These are phyloP conservation scores for Extremus antarcticus DNA, from an alignment of 495 filamentous ascomycete species.

Conservation along the genomic window DNA sequence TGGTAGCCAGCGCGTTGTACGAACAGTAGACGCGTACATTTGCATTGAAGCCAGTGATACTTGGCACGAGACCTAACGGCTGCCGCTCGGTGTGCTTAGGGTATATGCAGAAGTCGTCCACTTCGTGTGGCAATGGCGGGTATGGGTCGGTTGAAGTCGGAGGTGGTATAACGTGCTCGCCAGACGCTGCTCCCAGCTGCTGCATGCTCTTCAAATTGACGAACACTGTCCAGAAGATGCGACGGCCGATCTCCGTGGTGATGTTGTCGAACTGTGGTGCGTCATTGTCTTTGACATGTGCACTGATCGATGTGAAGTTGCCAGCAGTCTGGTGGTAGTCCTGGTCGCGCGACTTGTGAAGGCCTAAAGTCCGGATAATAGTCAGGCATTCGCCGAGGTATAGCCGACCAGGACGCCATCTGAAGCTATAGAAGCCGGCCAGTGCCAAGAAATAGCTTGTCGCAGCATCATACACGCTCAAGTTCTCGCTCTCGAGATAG, in stretches of 20 bases:
- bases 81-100: slow-evolving; percentile 51
- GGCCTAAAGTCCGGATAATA: slow-evolving; percentile 56
- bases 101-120: slow-evolving; percentile 70
- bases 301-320: slow-evolving; percentile 4
- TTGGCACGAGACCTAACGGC: slow-evolving; percentile 48
- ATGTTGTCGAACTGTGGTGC: slow-evolving; percentile 49
- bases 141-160: slow-evolving; percentile 63
- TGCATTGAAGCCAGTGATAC: slow-evolving; percentile 65
- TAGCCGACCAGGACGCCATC: slow-evolving; percentile 52
- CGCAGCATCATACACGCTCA: slow-evolving; percentile 68
- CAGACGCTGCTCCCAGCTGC: slow-evolving; percentile 57
- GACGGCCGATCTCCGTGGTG: slow-evolving; percentile 63
- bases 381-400: slow-evolving; percentile 66
- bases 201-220: slow-evolving; percentile 55
- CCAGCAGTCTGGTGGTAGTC: slow-evolving; percentile 4
- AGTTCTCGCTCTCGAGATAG: slow-evolving; percentile 51
- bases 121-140: slow-evolving; percentile 65
- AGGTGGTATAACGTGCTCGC: slow-evolving; percentile 55
- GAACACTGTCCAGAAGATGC: slow-evolving; percentile 69
- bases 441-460: slow-evolving; percentile 76
- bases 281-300: slow-evolving; percentile 24
- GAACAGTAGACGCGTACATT: slow-evolving; percentile 61
- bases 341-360: slow-evolving; percentile 41
- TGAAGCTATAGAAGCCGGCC: slow-evolving; percentile 57
- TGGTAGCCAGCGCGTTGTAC: slow-evolving; percentile 54